Evolutionary conservation across 768 basidiomycete species (phyloP), one percentile per base, ranked within the genome.

Genomic region (Psilocybe sp.): DNA sequence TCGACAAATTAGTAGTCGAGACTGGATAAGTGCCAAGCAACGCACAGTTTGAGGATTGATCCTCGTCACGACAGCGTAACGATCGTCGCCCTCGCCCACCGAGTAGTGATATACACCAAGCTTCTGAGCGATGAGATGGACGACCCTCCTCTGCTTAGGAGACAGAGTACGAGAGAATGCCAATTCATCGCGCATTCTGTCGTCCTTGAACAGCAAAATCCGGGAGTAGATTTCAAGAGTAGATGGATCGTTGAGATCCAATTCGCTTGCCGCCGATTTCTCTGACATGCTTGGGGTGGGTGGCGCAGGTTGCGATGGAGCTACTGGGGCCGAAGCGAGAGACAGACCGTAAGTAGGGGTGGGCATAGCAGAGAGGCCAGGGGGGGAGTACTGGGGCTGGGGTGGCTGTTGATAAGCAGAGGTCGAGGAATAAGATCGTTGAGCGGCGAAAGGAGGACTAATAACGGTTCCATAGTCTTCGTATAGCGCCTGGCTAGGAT

Each of bases 151-250:
- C 66, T 98, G 94, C 65, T 89, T 89, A 16, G 92, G 81, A 31
- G 80, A 74, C 15, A 98, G 79, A 12, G 86, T 84, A 49, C 91
- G 75, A n/a, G 95, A 94, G 69, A 98, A 98, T 4, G 95, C 94
- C 47, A 98, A 83, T 67, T 98, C 95, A 60, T 98, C 95, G 33
- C 96, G 81, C 92, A 98, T 94, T 59, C 80, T 84, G 66, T 98
- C 95, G 60, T 97, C 94, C 74, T 96, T 98, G 84, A 99, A 99
- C 35, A 98, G 77, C 35, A 98, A 73, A 56, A 98, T 90, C 57
- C 94, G 81, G 43, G 97, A 98, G 66, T 98, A 98, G 58, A 99
- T 97, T 69, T 98, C 96, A 57, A 99, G 74, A 8, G 94, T 96
- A 20, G 88, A 85, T 3, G 96, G 88, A 66, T 99, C 97, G 60